Conservation (phyloP, 495 filamentous ascomycete species). For the Usnea hakonensis region DNA sequence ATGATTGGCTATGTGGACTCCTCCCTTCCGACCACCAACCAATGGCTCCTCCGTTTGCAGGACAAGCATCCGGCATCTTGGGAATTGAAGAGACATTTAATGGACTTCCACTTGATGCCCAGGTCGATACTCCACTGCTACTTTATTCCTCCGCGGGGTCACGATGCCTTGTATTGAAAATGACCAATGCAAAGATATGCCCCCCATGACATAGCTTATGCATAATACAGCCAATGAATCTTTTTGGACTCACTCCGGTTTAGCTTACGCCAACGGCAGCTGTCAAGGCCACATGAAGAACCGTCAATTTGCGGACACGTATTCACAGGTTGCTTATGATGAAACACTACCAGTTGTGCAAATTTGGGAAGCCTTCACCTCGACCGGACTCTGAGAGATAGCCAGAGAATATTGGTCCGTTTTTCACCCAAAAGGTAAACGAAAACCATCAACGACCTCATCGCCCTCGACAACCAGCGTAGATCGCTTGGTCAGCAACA, state of each 20-base stretch:
- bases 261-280: not conserved
- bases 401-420: too few species aligned
- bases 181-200: not conserved
- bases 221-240: not conserved
- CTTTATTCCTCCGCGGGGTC: not conserved
- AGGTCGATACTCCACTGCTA: not conserved
- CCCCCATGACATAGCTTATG: not conserved
- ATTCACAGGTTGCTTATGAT: not conserved
- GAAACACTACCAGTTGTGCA: not conserved
- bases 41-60: not conserved
- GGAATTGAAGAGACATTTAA: not conserved
- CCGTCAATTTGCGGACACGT: not conserved
- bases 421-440: not conserved
- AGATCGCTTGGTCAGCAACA: not conserved
- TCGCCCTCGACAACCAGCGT: not conserved
- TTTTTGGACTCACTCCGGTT: not conserved
- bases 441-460: not conserved
- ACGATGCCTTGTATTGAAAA: not conserved
- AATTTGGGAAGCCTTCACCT: not conserved
- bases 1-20: not conserved
- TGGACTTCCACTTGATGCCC: not conserved
- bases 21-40: too few species aligned
- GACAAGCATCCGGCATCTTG: not conserved
- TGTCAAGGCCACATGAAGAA: not conserved
- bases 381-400: not conserved